phyloP scores from a whole-genome alignment of 1,284 basidiomycete genomes.

The Anthracocystis setariae region DNA sequence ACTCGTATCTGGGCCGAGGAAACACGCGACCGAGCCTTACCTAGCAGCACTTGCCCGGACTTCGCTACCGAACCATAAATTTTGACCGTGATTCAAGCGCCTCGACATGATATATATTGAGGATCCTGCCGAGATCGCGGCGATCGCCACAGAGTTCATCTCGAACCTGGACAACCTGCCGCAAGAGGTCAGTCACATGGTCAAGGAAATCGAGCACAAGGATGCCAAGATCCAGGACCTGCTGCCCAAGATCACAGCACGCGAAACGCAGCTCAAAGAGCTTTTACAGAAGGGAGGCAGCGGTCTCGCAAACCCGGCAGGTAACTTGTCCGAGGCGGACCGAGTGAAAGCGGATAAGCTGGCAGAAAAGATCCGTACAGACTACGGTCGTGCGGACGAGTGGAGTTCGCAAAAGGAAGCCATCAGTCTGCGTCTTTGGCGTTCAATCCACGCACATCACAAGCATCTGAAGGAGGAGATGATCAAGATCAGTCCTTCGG shows the following conservation, averaged over 20 bases:
- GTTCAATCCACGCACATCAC: slow-evolving; percentile 53
- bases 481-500: slow-evolving; percentile 52
- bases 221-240: slow-evolving; percentile 64
- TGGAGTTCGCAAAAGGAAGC: slow-evolving; percentile 59
- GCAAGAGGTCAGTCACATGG: slow-evolving; percentile 61
- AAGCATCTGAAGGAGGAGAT: slow-evolving; percentile 56
- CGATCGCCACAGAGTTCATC: slow-evolving; percentile 62
- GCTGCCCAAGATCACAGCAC: slow-evolving; percentile 55
- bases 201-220: slow-evolving; percentile 67
- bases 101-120: slow-evolving; percentile 52
- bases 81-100: background rate
- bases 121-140: slow-evolving; percentile 65
- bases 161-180: slow-evolving; percentile 63
- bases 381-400: slow-evolving; percentile 62
- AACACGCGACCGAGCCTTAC: background rate
- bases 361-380: slow-evolving; percentile 53
- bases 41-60: background rate
- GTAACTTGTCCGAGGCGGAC: slow-evolving; percentile 47
- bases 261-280: slow-evolving; percentile 58
- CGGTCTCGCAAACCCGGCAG: slow-evolving; percentile 30
- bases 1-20: too few relatives aligned
- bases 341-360: slow-evolving; percentile 60
- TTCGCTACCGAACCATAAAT: background rate
- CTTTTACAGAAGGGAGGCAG: slow-evolving; percentile 41
- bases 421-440: slow-evolving; percentile 56